Conservation (phyloP, 495 filamentous ascomycete species). For the Penicillium cataractarum region DNA sequence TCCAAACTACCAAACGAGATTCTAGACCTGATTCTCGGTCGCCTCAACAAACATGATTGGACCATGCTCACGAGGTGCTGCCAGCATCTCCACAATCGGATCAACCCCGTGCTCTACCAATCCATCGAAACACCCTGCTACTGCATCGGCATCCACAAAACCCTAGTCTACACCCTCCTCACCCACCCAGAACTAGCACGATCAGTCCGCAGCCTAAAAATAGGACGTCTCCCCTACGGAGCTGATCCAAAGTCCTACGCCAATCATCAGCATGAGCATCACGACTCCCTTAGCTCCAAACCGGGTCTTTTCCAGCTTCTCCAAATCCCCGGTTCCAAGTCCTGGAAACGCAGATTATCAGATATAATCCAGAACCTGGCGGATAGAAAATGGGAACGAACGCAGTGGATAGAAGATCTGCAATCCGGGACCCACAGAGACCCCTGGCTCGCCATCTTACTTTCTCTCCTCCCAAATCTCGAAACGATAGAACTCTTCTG, state of each 20-base stretch:
- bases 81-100: background rate
- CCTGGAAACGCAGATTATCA: background rate
- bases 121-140: conserved; percentile 4
- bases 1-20: background rate
- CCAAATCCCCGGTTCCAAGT: background rate
- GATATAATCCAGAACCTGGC: background rate
- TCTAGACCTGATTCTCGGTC: background rate
- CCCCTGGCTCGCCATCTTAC: background rate
- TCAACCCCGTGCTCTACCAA: background rate
- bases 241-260: background rate
- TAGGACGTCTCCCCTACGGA: background rate
- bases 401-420: background rate
- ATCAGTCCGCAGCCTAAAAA: background rate
- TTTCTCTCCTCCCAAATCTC: background rate
- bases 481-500: background rate
- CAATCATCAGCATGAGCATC: background rate
- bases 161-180: background rate
- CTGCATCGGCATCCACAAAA: background rate
- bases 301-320: background rate
- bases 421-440: background rate
- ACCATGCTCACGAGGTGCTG: background rate
- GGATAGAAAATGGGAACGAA: background rate
- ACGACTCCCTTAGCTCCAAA: background rate
- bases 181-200: background rate
- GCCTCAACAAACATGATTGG: background rate